phyloP scores from a whole-genome alignment of 495 filamentous ascomycete species.

The Ramalina peruviana region DNA sequence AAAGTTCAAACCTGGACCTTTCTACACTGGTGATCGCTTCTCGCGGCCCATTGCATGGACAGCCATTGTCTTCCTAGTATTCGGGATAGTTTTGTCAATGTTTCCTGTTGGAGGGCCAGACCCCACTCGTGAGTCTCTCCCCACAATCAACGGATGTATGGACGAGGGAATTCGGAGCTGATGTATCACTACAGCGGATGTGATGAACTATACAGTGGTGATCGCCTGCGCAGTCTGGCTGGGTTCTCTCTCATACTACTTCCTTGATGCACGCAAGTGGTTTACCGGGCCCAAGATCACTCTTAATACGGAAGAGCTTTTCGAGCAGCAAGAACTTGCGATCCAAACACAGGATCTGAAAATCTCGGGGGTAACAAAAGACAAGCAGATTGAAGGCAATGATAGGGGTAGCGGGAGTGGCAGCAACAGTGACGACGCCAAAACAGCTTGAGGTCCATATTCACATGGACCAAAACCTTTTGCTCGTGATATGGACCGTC shows the following conservation, averaged over 20 bases:
- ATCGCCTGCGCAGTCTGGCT: conserved; percentile 51
- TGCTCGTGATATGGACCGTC: background rate
- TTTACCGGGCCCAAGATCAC: conserved; percentile 64
- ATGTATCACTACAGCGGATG: conserved; percentile 18
- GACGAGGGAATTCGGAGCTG: background rate
- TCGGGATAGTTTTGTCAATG: conserved; percentile 44
- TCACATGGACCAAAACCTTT: background rate
- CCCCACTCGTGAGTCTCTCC: conserved; percentile 29
- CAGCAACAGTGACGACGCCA: background rate
- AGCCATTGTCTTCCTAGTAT: conserved; percentile 40
- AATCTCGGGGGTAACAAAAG: background rate
- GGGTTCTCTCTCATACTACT: conserved; percentile 47
- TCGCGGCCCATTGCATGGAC: conserved; percentile 38
- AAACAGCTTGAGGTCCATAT: background rate
- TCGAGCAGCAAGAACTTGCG: conserved; percentile 13
- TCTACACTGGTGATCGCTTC: conserved; percentile 40
- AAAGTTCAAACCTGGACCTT: conserved; percentile 49
- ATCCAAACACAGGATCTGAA: conserved; percentile 10
- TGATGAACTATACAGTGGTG: conserved; percentile 56
- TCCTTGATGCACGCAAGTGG: conserved; percentile 52
- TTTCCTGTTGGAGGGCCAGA: conserved; percentile 43
- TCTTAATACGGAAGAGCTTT: conserved; percentile 28
- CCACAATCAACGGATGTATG: background rate
- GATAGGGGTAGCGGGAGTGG: background rate
- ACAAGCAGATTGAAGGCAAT: background rate